phyloP scores from a whole-genome alignment of 1,284 basidiomycete genomes.

The Trametes pubescens region DNA sequence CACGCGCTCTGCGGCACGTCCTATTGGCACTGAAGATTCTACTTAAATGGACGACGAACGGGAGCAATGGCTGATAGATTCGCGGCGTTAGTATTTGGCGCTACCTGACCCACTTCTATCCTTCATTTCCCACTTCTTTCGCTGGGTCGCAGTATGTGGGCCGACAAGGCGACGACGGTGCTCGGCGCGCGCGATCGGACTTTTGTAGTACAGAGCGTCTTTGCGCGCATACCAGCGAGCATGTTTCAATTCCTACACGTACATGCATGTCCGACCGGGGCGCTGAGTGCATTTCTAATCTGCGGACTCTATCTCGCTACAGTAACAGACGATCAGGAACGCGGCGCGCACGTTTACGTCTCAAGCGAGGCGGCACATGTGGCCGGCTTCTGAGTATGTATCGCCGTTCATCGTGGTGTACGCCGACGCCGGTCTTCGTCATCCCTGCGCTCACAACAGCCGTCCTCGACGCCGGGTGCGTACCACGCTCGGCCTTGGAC shows the following conservation, averaged over 20 bases:
- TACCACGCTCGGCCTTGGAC: not conserved
- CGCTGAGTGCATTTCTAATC: not conserved
- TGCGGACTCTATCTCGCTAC: not conserved
- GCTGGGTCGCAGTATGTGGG: too few species aligned
- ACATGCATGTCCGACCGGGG: not conserved
- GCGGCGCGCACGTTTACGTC: slow-evolving; percentile 14
- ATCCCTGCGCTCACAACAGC: not conserved
- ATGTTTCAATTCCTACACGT: not conserved
- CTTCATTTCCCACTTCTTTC: too few species aligned
- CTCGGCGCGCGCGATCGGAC: not conserved
- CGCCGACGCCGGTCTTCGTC: slow-evolving; percentile 7
- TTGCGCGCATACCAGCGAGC: not conserved
- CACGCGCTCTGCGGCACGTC: slow-evolving; percentile 91
- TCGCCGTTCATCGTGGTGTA: slow-evolving; percentile 5
- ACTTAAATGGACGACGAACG: slow-evolving; percentile 85
- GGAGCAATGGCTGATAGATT: slow-evolving; percentile 60
- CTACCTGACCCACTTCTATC: not conserved
- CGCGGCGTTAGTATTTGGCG: not conserved
- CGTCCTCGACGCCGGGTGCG: not conserved
- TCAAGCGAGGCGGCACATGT: slow-evolving; percentile 13
- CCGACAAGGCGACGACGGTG: too few species aligned
- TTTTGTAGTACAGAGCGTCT: too few species aligned
- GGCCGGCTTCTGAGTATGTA: slow-evolving; percentile 13
- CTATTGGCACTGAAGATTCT: slow-evolving; percentile 88
- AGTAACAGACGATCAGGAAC: slow-evolving; percentile 10